Conservation (phyloP, 345 rosid species). For the Firmiana major region DNA sequence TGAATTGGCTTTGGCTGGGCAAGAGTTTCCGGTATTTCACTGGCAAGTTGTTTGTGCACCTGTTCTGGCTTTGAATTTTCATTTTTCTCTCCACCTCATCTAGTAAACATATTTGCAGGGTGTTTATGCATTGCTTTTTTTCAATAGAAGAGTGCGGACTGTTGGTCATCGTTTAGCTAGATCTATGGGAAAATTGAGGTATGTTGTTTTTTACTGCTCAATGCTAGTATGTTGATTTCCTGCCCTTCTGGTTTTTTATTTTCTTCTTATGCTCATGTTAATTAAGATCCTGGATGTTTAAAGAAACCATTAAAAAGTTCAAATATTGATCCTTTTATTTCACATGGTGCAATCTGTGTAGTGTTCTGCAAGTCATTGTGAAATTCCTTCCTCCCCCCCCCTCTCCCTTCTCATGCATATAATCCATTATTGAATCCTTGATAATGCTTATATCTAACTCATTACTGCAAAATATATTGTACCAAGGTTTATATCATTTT, state of each 20-base stretch:
- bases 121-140: constrained; percentile 81
- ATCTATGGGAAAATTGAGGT: constrained; percentile 93
- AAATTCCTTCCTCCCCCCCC: not conserved
- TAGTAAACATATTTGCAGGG: constrained; percentile 48
- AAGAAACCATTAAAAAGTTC: not conserved
- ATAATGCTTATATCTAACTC: not conserved
- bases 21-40: constrained; percentile 79
- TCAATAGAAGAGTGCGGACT: constrained; percentile 81
- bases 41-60: constrained; percentile 9
- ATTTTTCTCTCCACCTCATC: constrained; percentile 17
- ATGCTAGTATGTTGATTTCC: not conserved
- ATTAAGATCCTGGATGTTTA: not conserved
- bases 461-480: not conserved
- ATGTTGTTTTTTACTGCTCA: constrained; percentile 16
- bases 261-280: not conserved
- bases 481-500: not conserved
- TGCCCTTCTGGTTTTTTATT: not conserved
- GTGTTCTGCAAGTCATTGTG: not conserved
- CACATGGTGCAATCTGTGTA: not conserved
- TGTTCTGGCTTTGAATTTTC: not conserved
- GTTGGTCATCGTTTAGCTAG: constrained; percentile 84
- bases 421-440: not conserved
- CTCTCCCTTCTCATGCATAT: not conserved
- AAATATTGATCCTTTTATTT: not conserved
- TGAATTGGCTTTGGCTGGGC: constrained; percentile 85